phyloP scores from a whole-genome alignment of 169 alveolate genomes.

The Plasmodium gonderi region DNA sequence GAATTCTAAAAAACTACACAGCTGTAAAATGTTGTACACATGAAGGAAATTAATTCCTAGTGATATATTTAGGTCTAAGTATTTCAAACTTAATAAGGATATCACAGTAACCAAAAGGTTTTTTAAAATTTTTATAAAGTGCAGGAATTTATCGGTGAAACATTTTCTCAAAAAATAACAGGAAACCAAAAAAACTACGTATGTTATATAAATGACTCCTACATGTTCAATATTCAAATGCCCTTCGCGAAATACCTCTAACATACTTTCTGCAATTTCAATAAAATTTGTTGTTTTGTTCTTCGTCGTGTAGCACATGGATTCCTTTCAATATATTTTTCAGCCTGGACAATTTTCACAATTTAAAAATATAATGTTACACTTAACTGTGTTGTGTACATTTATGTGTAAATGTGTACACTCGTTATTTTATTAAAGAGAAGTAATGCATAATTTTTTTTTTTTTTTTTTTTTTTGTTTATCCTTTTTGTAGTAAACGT shows the following conservation, averaged over 20 bases:
- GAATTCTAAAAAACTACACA: slow-evolving; percentile 54
- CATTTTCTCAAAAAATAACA: slow-evolving; percentile 30
- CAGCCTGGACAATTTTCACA: neutral
- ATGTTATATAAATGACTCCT: slow-evolving; percentile 37
- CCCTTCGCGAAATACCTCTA: neutral
- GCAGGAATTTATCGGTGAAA: slow-evolving; percentile 24
- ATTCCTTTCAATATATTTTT: neutral
- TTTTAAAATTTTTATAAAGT: slow-evolving; percentile 37
- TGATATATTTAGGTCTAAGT: slow-evolving; percentile 13
- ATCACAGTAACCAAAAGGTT: slow-evolving; percentile 4
- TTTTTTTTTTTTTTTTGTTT: too few species aligned
- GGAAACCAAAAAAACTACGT: slow-evolving; percentile 19
- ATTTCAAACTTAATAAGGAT: slow-evolving; percentile 52
- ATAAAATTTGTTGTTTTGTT: neutral
- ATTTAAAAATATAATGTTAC: neutral
- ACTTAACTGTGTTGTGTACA: neutral
- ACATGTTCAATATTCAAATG: slow-evolving; percentile 25
- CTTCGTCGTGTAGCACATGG: neutral
- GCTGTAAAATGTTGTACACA: slow-evolving; percentile 41
- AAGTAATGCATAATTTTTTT: neutral
- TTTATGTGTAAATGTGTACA: slow-evolving; percentile 6
- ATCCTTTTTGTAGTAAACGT: neutral
- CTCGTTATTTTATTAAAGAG: neutral
- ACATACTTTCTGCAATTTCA: neutral
- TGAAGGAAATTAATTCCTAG: slow-evolving; percentile 64